Conservation (phyloP, 2,329 filamentous ascomycete species). For the Teratosphaeria nubilosa region DNA sequence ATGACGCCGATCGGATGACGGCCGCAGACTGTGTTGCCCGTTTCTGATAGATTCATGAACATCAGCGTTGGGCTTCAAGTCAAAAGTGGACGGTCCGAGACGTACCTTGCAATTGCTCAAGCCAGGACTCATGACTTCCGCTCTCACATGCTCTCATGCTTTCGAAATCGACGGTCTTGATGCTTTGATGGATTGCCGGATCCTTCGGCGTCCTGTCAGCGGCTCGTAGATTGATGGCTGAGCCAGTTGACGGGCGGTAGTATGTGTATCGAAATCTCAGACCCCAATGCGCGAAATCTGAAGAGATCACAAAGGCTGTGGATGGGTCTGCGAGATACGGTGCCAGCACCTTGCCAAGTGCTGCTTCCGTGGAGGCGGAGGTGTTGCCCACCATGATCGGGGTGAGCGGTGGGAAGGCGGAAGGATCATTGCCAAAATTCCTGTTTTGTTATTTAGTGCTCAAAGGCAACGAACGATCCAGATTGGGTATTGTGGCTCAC, state of each 20-base stretch:
- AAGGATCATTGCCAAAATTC: constrained; percentile 26
- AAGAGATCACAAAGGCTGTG: constrained; percentile 80
- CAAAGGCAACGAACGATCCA: neutral
- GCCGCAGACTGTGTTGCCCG: constrained; percentile 87
- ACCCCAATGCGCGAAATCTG: constrained; percentile 98
- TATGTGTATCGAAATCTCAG: constrained; percentile 71
- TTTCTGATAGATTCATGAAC: constrained; percentile 33
- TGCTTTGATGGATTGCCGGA: constrained; percentile 69
- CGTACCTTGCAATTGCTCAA: constrained; percentile 48
- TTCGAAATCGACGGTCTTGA: constrained; percentile 65
- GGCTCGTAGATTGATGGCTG: constrained; percentile 31
- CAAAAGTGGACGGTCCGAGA: neutral
- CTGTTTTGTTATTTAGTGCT: constrained; percentile 13
- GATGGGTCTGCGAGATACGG: constrained; percentile 65
- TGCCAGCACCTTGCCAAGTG: constrained; percentile 59
- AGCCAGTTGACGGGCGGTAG: constrained; percentile 49
- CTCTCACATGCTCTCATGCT: constrained; percentile 79
- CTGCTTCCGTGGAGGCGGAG: constrained; percentile 52
- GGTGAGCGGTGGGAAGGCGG: constrained; percentile 61
- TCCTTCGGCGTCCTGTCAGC: constrained; percentile 32
- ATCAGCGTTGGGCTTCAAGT: neutral
- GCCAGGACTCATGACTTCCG: constrained; percentile 61
- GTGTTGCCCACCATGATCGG: constrained; percentile 81
- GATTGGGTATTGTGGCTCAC: constrained; percentile 16
- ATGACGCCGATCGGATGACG: constrained; percentile 87